Percentiles rank a stretch among this genome's conserved stretches.
phyloP scores from a whole-genome alignment of 805 yeast genomes.

The Kodamaea lidongshanica region DNA sequence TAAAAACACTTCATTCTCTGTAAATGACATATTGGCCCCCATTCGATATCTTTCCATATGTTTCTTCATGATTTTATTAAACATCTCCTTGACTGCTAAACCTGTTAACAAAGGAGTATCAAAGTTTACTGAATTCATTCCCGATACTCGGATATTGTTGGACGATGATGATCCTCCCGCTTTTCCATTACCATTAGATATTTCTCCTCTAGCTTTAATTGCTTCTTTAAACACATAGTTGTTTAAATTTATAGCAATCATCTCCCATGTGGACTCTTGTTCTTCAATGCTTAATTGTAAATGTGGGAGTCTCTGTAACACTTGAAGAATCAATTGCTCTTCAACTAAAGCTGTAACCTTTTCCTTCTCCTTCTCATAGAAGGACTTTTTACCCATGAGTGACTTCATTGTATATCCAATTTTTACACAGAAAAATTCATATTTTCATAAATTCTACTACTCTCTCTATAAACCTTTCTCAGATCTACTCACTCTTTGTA shows the following conservation, averaged over 20 bases:
- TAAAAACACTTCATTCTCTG: not conserved
- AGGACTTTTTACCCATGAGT: slow-evolving; percentile 15
- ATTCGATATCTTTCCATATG: not conserved
- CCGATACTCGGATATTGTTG: not conserved
- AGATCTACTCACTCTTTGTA: slow-evolving; percentile 23
- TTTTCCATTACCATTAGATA: slow-evolving; percentile 1
- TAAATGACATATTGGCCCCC: not conserved
- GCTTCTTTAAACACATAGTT: slow-evolving; percentile 14
- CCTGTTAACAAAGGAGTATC: slow-evolving; percentile 6
- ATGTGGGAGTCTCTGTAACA: slow-evolving; percentile 27
- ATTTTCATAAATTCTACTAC: not conserved
- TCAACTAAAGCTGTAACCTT: slow-evolving; percentile 17
- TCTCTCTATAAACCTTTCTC: slow-evolving; percentile 26
- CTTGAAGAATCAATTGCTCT: slow-evolving; percentile 24
- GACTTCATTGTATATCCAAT: slow-evolving; percentile 2
- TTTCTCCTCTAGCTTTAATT: slow-evolving; percentile 5
- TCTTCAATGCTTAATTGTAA: slow-evolving; percentile 19
- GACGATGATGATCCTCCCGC: too few species aligned
- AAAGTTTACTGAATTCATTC: too few species aligned
- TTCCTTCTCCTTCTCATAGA: slow-evolving; percentile 21
- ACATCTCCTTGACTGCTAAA: slow-evolving; percentile 4
- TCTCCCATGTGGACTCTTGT: slow-evolving; percentile 28
- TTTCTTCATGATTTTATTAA: slow-evolving; percentile 1
- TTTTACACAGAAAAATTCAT: not conserved
- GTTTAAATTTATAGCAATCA: slow-evolving; percentile 28